Evolutionary conservation across 495 filamentous ascomycete species (phyloP), one percentile per base, ranked within the genome.

Genomic region (Penicillium roqueforti): DNA sequence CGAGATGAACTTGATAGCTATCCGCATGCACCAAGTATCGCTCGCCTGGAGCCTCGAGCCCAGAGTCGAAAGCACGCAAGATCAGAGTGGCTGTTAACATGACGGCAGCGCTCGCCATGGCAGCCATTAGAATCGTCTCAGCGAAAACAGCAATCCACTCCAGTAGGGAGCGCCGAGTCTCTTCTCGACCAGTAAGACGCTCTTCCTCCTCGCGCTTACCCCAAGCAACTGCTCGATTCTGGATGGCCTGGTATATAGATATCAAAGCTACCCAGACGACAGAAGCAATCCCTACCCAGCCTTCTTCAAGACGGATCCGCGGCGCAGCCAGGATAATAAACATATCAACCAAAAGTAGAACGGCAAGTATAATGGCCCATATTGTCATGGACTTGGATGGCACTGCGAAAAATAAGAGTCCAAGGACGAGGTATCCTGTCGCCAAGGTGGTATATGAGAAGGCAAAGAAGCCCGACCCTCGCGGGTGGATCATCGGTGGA

Each of bases 171-270:
- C 92, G 84, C 19, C 91, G 84, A 10, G 85, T 91, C 70, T 97
- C 92, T 14, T 82, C 78, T n/a, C 91, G 85, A 25, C 93, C 93
- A 1, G 93, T 98, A 11, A 98, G 75, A 14, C 93, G 81, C 61
- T 95, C 86, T 69, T 98, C 93, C 63, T 98, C 93, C 57, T 96
- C 88, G 0, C 73, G 74, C 68, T 97, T 97, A 22, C 92, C 93
- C 84, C 90, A 95, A 47, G 85, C 78, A 13, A 98, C 93, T 7
- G 87, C 77, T n/a, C 86, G 74, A 64, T 85, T 85, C 47, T 78
- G 78, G 7, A 80, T 48, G 47, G 86, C 72, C 54, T 78, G 83
- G 78, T 84, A 91, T 40, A 79, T 53, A 22, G 79, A 73, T 25
- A 91, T 84, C 23, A 85, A 39, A 8, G 77, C 75, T 34, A 84